A percentile compares a stretch with the other conserved stretches of the same genome.
phyloP scores from a whole-genome alignment of 2,329 filamentous ascomycete genomes.

The Emericellopsis cladophorae region DNA sequence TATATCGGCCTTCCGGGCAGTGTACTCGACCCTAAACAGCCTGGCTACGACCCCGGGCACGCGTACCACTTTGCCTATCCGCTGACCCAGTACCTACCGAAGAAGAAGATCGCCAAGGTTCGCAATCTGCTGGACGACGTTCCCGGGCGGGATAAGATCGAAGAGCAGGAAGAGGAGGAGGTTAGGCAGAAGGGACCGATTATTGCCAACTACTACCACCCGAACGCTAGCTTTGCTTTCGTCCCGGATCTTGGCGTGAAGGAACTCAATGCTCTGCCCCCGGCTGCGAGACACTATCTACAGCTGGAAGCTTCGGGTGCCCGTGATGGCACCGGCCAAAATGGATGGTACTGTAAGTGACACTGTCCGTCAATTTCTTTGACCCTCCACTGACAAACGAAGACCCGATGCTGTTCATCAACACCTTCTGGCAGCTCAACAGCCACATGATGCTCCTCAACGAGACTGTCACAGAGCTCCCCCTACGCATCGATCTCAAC shows the following conservation, averaged over 20 bases:
- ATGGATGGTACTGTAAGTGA: slow-evolving; percentile 70
- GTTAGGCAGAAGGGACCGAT: slow-evolving; percentile 43
- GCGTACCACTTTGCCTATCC: slow-evolving; percentile 79
- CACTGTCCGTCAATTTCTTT: neutral
- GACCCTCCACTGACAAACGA: neutral
- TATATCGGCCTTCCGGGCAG: slow-evolving; percentile 70
- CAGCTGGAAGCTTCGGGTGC: slow-evolving; percentile 69
- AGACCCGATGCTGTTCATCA: slow-evolving; percentile 76
- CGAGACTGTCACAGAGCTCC: slow-evolving; percentile 70
- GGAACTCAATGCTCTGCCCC: slow-evolving; percentile 53
- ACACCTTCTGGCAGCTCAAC: slow-evolving; percentile 94
- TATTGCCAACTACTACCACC: slow-evolving; percentile 82
- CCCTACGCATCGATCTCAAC: slow-evolving; percentile 71
- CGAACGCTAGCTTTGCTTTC: slow-evolving; percentile 83
- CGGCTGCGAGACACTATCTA: slow-evolving; percentile 65
- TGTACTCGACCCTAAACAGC: slow-evolving; percentile 60
- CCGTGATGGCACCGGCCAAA: slow-evolving; percentile 71
- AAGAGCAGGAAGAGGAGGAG: slow-evolving; percentile 34
- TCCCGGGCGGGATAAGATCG: slow-evolving; percentile 23
- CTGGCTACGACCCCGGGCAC: slow-evolving; percentile 58
- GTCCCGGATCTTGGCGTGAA: slow-evolving; percentile 68
- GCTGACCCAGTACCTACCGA: slow-evolving; percentile 77
- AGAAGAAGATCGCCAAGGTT: slow-evolving; percentile 82
- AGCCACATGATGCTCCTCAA: slow-evolving; percentile 88
- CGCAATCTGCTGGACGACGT: slow-evolving; percentile 65